phyloP scores from a whole-genome alignment of 441 rosid species.

The Arabidopsis lyrata region DNA sequence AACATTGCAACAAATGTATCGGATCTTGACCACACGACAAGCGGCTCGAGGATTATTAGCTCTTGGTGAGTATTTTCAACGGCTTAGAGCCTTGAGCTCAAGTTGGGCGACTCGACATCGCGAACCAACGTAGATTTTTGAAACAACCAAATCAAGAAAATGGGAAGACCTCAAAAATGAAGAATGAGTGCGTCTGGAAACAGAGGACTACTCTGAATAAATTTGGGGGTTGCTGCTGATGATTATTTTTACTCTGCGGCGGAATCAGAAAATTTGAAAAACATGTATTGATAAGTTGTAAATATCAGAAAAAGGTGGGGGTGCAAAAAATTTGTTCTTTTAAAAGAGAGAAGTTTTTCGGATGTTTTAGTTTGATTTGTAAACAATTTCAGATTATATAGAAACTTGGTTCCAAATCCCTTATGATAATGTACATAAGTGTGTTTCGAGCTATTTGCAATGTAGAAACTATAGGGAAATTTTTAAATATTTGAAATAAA shows the following conservation, averaged over 20 bases:
- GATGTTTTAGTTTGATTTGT: constrained; percentile 43
- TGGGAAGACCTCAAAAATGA: constrained; percentile 14
- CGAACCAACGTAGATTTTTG: constrained; percentile 61
- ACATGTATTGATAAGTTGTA: constrained; percentile 41
- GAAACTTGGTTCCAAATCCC: constrained; percentile 16
- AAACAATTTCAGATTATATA: constrained; percentile 22
- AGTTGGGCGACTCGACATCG: constrained; percentile 76
- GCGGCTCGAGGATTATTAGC: constrained; percentile 88
- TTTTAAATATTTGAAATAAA: too few relatives aligned
- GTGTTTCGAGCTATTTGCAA: neutral
- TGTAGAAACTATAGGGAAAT: neutral
- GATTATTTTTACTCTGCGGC: constrained; percentile 41
- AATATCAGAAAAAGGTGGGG: constrained; percentile 37
- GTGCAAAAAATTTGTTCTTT: constrained; percentile 35
- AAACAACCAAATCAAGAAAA: neutral
- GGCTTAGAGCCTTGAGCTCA: constrained; percentile 79
- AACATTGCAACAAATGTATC: constrained; percentile 82
- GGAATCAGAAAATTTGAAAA: constrained; percentile 16
- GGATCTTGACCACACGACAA: constrained; percentile 75
- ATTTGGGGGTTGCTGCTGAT: constrained; percentile 40
- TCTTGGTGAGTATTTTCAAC: constrained; percentile 88
- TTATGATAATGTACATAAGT: neutral
- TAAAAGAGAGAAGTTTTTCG: constrained; percentile 32
- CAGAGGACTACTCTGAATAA: constrained; percentile 33
- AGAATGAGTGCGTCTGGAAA: constrained; percentile 29